Conservation (phyloP, 225 moss, liverwort and hornwort genomes). For the Lunularia cruciata region DNA sequence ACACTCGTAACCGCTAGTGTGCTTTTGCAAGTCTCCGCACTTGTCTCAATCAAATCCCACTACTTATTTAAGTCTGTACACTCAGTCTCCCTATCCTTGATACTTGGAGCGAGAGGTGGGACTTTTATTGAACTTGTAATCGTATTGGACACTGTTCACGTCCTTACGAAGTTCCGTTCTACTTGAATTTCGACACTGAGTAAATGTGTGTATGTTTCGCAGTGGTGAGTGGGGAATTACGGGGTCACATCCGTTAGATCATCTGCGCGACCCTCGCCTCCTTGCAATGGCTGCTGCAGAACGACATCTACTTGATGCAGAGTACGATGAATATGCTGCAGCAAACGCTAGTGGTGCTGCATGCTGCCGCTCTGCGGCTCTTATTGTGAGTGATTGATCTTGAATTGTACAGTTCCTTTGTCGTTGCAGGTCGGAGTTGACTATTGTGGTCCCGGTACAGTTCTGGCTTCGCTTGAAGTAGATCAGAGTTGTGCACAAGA, state of each 20-base stretch:
- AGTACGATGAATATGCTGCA: slow-evolving; percentile 59
- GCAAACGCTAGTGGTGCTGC: slow-evolving; percentile 57
- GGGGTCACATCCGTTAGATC: slow-evolving; percentile 41
- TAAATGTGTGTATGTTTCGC: neutral
- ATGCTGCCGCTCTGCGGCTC: slow-evolving; percentile 57
- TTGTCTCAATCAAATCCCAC: too few species aligned
- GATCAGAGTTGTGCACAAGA: too few species aligned
- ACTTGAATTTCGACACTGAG: too few species aligned
- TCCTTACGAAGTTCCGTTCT: too few species aligned
- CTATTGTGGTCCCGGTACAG: neutral
- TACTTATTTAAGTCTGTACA: too few species aligned
- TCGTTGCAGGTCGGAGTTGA: neutral
- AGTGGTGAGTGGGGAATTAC: slow-evolving; percentile 61
- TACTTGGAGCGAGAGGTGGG: too few species aligned
- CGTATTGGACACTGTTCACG: too few species aligned
- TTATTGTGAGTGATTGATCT: slow-evolving; percentile 39
- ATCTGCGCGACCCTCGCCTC: slow-evolving; percentile 52
- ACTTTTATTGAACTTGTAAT: too few species aligned
- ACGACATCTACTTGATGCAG: slow-evolving; percentile 54
- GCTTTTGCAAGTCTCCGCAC: too few species aligned
- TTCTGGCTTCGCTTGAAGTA: neutral
- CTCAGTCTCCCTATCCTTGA: too few species aligned
- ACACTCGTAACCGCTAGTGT: too few species aligned
- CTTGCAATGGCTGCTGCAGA: slow-evolving; percentile 63
- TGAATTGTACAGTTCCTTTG: too few species aligned